A percentile compares a stretch with the other conserved stretches of the same genome.
phyloP scores from a whole-genome alignment of 2,329 filamentous ascomycete species.

The Zymoseptoria brevis region DNA sequence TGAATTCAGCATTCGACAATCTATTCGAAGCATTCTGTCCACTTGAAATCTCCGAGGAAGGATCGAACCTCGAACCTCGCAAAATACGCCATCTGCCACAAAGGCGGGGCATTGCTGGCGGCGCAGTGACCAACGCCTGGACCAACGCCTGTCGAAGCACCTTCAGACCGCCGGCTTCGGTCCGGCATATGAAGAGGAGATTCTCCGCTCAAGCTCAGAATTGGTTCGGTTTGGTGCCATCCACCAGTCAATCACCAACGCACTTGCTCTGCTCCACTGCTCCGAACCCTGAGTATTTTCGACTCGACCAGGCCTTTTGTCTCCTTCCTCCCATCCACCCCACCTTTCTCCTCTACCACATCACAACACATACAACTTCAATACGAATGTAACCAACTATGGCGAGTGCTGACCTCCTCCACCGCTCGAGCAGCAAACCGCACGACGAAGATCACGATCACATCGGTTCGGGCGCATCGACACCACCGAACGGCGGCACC shows the following conservation, averaged over 20 bases:
- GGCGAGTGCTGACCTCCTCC: conserved; percentile 22
- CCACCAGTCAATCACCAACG: neutral
- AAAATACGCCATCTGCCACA: neutral
- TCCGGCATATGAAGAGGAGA: neutral
- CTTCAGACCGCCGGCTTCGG: neutral
- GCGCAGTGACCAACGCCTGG: neutral
- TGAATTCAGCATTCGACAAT: neutral
- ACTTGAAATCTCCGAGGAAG: neutral
- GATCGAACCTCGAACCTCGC: neutral
- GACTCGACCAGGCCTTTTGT: neutral
- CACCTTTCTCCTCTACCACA: conserved; percentile 4
- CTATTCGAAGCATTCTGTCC: neutral
- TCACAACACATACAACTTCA: conserved; percentile 9
- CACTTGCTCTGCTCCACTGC: neutral
- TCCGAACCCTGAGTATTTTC: neutral
- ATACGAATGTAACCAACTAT: conserved; percentile 9
- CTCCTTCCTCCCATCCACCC: neutral
- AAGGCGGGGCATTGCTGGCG: neutral
- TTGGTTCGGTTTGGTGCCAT: neutral
- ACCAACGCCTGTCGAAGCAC: neutral
- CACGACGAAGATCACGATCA: conserved; percentile 64
- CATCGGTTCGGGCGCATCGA: conserved; percentile 72
- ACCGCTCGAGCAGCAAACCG: conserved; percentile 25
- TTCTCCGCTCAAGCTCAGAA: neutral
- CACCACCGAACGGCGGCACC: conserved; percentile 65